A percentile compares a stretch with the other conserved stretches of the same genome.
Evolutionary conservation across 345 rosid species (phyloP).

Genomic region (Linum lewisii): DNA sequence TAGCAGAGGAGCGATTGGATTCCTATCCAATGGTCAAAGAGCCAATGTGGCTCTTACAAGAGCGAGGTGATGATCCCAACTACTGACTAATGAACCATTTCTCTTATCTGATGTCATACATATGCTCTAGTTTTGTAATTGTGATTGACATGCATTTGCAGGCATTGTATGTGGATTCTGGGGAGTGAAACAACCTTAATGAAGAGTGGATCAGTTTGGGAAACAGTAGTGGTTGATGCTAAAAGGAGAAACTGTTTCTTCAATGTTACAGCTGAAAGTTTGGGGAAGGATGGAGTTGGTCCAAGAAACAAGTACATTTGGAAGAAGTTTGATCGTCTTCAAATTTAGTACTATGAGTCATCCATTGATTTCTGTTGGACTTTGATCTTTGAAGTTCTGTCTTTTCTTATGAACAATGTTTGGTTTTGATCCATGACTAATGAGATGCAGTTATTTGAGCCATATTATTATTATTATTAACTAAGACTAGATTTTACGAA

Average conservation of each 20-base stretch:
- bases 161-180: slow-evolving; percentile 27
- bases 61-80: slow-evolving; percentile 18
- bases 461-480: too few species aligned
- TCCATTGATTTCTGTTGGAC: too few species aligned
- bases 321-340: too few species aligned
- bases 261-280: background rate
- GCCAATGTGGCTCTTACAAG: slow-evolving; percentile 27
- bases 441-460: too few species aligned
- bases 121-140: background rate
- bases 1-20: slow-evolving; percentile 16
- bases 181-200: slow-evolving; percentile 16
- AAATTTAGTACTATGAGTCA: too few species aligned
- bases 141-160: background rate
- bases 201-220: slow-evolving; percentile 17
- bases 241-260: slow-evolving; percentile 18
- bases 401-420: too few species aligned
- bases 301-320: too few species aligned
- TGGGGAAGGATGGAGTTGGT: background rate
- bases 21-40: slow-evolving; percentile 15
- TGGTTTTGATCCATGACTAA: too few species aligned
- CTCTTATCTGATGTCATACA: too few species aligned
- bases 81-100: too few species aligned
- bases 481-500: too few species aligned
- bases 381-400: too few species aligned
- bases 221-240: slow-evolving; percentile 14